These are phyloP conservation scores for Aspergillus felis DNA, from an alignment of 2,329 filamentous ascomycete species.

Conservation along the genomic window DNA sequence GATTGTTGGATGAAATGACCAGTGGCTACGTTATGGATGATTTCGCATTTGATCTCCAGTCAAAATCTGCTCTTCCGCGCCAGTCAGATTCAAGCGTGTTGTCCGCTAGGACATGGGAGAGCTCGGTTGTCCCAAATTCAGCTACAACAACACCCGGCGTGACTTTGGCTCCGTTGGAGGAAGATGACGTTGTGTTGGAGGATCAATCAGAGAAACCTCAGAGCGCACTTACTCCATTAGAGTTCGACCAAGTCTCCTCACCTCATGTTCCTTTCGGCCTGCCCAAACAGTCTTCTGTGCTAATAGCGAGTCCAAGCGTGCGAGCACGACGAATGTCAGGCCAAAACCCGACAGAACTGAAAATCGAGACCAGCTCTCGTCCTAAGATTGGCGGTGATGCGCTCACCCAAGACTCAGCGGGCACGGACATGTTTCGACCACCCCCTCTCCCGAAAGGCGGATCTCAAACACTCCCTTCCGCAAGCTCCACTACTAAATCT, in stretches of 20 bases:
- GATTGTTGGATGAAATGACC: constrained; percentile 82
- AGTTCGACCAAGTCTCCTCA: constrained; percentile 35
- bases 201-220: constrained; percentile 31
- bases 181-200: constrained; percentile 48
- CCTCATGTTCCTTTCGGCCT: constrained; percentile 16
- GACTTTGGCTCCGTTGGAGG: constrained; percentile 68
- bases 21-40: constrained; percentile 77
- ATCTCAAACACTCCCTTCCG: constrained; percentile 15
- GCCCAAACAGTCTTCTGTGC: constrained; percentile 3
- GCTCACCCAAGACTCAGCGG: constrained; percentile 25
- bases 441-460: constrained; percentile 30
- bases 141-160: constrained; percentile 66
- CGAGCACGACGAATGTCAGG: constrained; percentile 75
- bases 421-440: constrained; percentile 18
- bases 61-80: constrained; percentile 65
- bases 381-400: constrained; percentile 21
- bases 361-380: constrained; percentile 70
- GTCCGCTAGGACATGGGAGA: constrained; percentile 77
- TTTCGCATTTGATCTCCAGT: constrained; percentile 69
- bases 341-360: constrained; percentile 74
- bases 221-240: constrained; percentile 29
- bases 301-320: constrained; percentile 48
- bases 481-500: constrained; percentile 8
- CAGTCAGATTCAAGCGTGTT: constrained; percentile 78
- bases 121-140: constrained; percentile 69